phyloP scores from a whole-genome alignment of 257 asterid genomes.

The Lavandula angustifolia region DNA sequence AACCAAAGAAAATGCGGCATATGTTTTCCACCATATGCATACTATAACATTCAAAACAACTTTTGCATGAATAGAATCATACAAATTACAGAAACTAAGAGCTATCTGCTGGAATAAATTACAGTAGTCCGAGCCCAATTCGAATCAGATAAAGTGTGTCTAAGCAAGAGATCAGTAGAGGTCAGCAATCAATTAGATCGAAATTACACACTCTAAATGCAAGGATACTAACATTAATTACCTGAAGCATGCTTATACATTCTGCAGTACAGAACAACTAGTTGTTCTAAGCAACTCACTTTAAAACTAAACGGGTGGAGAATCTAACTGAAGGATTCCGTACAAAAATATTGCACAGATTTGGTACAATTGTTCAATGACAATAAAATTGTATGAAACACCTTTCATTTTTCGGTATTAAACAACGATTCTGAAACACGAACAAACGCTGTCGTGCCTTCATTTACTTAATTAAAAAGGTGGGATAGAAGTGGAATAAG shows the following conservation, averaged over 20 bases:
- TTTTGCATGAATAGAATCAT: background rate
- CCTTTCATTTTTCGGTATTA: background rate
- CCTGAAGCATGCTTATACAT: conserved; percentile 1
- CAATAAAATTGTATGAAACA: background rate
- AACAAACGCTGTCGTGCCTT: background rate
- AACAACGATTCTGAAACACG: conserved; percentile 7
- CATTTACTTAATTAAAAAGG: too few relatives aligned
- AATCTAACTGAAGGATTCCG: too few relatives aligned
- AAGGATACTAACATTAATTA: conserved; percentile 1
- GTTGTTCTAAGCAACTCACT: background rate
- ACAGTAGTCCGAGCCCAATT: background rate
- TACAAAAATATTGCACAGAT: background rate
- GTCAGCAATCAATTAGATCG: too few relatives aligned
- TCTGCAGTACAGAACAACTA: background rate
- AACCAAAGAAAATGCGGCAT: background rate
- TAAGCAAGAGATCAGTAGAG: background rate
- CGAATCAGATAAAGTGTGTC: background rate
- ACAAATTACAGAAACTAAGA: background rate
- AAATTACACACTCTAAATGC: too few relatives aligned
- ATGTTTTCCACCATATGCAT: background rate
- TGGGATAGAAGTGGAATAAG: too few relatives aligned
- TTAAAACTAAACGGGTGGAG: background rate
- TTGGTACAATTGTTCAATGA: conserved; percentile 1
- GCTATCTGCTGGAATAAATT: too few relatives aligned
- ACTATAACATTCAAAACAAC: background rate